Conservation (phyloP, 2,329 filamentous ascomycete species). For the Trichoderma harzianum region DNA sequence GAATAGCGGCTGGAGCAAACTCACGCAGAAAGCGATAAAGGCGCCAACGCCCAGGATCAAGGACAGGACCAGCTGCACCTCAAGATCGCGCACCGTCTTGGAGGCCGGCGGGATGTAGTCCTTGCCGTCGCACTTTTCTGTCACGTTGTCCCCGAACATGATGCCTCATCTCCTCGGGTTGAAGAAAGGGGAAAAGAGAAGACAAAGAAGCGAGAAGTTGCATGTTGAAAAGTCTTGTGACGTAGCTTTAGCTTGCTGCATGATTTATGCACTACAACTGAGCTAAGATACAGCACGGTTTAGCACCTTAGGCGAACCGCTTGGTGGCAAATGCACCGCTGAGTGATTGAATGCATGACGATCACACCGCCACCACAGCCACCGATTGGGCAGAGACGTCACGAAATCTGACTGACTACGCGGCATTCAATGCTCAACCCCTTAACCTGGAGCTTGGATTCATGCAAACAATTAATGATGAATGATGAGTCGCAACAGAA, state of each 20-base stretch:
- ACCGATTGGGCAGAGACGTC: background rate
- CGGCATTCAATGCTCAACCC: background rate
- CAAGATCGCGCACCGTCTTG: slow-evolving; percentile 41
- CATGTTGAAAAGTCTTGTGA: slow-evolving; percentile 4
- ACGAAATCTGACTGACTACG: background rate
- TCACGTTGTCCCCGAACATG: slow-evolving; percentile 18
- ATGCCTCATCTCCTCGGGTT: slow-evolving; percentile 8
- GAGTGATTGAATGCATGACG: background rate
- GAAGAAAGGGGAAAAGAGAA: background rate
- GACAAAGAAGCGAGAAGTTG: background rate
- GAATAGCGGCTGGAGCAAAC: slow-evolving; percentile 24
- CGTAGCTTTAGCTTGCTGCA: slow-evolving; percentile 12
- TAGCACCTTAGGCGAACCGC: background rate
- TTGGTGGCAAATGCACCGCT: background rate
- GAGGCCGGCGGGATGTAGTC: slow-evolving; percentile 27
- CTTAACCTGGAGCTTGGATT: background rate
- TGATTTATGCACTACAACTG: background rate
- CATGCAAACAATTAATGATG: background rate
- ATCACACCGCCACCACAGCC: slow-evolving; percentile 12
- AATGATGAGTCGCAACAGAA: background rate
- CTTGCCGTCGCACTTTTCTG: slow-evolving; percentile 25
- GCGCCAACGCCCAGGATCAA: slow-evolving; percentile 65
- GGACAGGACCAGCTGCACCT: slow-evolving; percentile 70
- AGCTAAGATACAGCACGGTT: background rate
- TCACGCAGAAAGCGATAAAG: slow-evolving; percentile 73